Evolutionary conservation across 352 stramenopile species (phyloP).

Genomic region (Pythium vanterpoolii): DNA sequence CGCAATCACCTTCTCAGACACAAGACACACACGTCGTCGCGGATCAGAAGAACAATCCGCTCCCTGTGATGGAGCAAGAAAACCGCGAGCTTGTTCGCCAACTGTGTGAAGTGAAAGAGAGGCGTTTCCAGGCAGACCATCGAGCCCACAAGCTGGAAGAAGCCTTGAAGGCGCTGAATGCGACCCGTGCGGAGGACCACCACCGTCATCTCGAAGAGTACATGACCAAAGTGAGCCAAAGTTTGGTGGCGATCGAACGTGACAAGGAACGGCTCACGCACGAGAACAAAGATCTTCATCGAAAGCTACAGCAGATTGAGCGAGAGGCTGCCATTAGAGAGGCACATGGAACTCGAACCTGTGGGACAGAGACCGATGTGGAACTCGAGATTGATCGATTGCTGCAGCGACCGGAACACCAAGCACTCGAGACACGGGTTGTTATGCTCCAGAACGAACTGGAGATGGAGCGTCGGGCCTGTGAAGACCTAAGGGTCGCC

Average conservation of each 20-base stretch:
- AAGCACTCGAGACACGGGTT: slow-evolving; percentile 3
- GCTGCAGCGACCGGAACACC: slow-evolving; percentile 1
- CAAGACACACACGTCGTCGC: neutral
- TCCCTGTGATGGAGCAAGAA: slow-evolving; percentile 34
- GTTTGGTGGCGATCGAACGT: slow-evolving; percentile 13
- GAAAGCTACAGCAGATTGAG: slow-evolving; percentile 5
- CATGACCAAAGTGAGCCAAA: slow-evolving; percentile 20
- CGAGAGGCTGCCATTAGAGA: neutral
- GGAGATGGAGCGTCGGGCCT: slow-evolving; percentile 1
- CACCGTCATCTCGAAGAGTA: slow-evolving; percentile 11
- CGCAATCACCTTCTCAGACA: neutral
- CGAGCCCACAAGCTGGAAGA: neutral
- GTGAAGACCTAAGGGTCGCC: neutral
- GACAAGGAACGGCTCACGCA: slow-evolving; percentile 5
- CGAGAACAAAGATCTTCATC: slow-evolving; percentile 14
- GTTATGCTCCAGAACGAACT: slow-evolving; percentile 13
- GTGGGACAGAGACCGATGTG: slow-evolving; percentile 16
- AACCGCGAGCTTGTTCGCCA: slow-evolving; percentile 43
- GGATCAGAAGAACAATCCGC: slow-evolving; percentile 15
- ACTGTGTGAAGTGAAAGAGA: slow-evolving; percentile 36
- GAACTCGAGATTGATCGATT: slow-evolving; percentile 5
- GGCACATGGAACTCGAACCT: neutral
- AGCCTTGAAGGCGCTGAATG: neutral
- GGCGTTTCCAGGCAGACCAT: slow-evolving; percentile 18
- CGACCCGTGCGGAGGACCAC: slow-evolving; percentile 15